phyloP scores from a whole-genome alignment of 192 early-diverging fungal genomes.

The Allomyces macrogynus region DNA sequence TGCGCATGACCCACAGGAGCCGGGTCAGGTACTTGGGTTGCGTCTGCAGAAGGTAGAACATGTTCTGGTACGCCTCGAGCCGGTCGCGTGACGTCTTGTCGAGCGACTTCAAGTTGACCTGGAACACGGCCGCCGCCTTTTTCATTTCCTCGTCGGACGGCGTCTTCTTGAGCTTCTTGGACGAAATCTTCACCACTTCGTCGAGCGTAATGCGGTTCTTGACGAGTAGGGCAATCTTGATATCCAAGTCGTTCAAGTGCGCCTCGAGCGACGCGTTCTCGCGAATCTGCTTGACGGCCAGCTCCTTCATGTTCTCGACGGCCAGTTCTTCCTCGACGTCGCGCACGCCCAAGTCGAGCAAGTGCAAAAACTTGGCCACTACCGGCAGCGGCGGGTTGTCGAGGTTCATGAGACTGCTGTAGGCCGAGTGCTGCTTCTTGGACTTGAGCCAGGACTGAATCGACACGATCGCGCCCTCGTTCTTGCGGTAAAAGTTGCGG shows the following conservation, averaged over 20 bases:
- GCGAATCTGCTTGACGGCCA: constrained; percentile 68
- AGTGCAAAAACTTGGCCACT: constrained; percentile 59
- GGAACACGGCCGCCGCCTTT: neutral
- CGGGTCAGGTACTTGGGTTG: constrained; percentile 78
- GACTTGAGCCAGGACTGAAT: constrained; percentile 13
- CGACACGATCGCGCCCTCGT: constrained; percentile 13
- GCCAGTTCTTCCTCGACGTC: constrained; percentile 89
- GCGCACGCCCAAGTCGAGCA: constrained; percentile 73
- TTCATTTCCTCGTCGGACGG: neutral
- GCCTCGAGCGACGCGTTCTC: constrained; percentile 64
- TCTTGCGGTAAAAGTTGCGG: constrained; percentile 3
- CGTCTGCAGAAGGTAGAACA: constrained; percentile 95
- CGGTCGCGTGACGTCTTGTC: constrained; percentile 70
- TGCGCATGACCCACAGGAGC: constrained; percentile 73
- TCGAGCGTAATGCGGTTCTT: constrained; percentile 90
- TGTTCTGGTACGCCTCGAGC: constrained; percentile 67
- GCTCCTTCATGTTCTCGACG: constrained; percentile 64
- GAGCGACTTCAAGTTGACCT: constrained; percentile 30
- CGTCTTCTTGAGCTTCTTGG: constrained; percentile 22
- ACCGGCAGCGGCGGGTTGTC: constrained; percentile 63
- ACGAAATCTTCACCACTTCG: constrained; percentile 60
- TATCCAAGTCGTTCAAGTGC: constrained; percentile 71
- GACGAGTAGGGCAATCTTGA: constrained; percentile 89
- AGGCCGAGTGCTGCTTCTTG: constrained; percentile 10
- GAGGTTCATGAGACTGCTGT: constrained; percentile 6